Evolutionary conservation across 106 monocot species (phyloP).

Genomic region (Posidonia australis): DNA sequence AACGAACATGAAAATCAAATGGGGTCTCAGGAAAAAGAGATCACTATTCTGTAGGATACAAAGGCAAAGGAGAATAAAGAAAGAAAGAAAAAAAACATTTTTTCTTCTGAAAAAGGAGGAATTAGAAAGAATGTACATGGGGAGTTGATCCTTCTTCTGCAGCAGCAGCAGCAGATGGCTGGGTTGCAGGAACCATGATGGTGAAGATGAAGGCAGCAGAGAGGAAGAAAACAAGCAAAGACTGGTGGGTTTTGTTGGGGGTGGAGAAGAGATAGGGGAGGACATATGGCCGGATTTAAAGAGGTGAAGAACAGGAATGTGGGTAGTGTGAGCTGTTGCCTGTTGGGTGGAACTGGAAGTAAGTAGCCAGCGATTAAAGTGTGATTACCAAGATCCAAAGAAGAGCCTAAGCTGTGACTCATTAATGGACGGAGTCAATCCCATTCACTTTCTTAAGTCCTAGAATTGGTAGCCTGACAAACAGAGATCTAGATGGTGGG

Average conservation of each 20-base stretch:
- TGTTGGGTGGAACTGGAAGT: background rate
- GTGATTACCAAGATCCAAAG: conserved; percentile 1
- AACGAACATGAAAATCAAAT: too few relatives aligned
- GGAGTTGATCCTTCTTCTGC: conserved; percentile 11
- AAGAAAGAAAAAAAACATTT: background rate
- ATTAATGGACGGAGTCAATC: too few relatives aligned
- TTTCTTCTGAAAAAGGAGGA: background rate
- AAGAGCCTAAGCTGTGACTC: too few relatives aligned
- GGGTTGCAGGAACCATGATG: conserved; percentile 3
- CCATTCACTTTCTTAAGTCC: too few relatives aligned
- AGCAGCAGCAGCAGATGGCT: conserved; percentile 1
- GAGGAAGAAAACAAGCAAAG: too few relatives aligned
- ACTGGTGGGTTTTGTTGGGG: background rate
- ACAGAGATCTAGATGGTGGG: too few relatives aligned
- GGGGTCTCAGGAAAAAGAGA: too few relatives aligned
- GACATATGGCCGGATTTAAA: conserved; percentile 1
- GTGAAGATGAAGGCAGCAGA: background rate
- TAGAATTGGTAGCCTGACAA: too few relatives aligned
- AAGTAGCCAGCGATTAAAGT: background rate
- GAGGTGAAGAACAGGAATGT: background rate
- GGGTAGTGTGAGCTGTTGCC: conserved; percentile 1
- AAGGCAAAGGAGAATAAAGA: background rate
- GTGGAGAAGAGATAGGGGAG: background rate
- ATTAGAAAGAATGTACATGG: conserved; percentile 5
- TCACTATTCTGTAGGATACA: too few relatives aligned